Evolutionary conservation across 495 filamentous ascomycete genomes (phyloP), one percentile per base, ranked within the genome.

Genomic region (Trichoderma asperelloides): DNA sequence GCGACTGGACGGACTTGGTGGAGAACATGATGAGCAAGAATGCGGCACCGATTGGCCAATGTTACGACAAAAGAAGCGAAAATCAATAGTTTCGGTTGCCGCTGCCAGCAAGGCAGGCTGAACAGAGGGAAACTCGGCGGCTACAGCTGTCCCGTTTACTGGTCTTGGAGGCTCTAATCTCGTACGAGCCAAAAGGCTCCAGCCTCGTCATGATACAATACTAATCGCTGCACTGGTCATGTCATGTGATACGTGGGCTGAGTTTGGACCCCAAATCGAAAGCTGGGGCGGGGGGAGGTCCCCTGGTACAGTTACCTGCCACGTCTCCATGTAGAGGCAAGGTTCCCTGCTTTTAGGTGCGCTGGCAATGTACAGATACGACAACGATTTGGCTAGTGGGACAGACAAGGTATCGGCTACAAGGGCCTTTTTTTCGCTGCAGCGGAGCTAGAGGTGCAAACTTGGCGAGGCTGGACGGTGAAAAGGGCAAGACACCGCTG

Each of bases 1-100:
- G 76, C 23, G 78, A 78, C 69, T 71, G 68, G 62, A 15, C 55
- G 4, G 55, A 60, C 25, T 60, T 60, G 23, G 55, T 60, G 25
- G 55, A 60, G 55, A 60, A 60, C 55, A 60, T 60, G 27, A 25
- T 25, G 55, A 30, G 25, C 11, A 18, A 13, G 33, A 37, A 37
- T 37, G 9, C 5, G 33, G 5, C 33, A 7, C 33, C 33, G 5
- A 37, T 37, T 37, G 33, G 33, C 33, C 33, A 37, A 7, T 37
- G 33, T 37, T 37, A 37, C 5, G 5, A 37, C 9, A 7, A 7
- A 37, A 37, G 33, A 37, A 2, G 33, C 0, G 33, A 7, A 37
- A 37, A 37, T 7, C 33, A 37, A 37, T 37, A 37, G 33, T 37
- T 37, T 37, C 9, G 33, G 2, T 37, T 37, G 33, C 33, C 33